Percentiles rank a stretch among this genome's conserved stretches.
phyloP scores from a whole-genome alignment of 2,329 filamentous ascomycete species.

The Zopfia rhizophila region DNA sequence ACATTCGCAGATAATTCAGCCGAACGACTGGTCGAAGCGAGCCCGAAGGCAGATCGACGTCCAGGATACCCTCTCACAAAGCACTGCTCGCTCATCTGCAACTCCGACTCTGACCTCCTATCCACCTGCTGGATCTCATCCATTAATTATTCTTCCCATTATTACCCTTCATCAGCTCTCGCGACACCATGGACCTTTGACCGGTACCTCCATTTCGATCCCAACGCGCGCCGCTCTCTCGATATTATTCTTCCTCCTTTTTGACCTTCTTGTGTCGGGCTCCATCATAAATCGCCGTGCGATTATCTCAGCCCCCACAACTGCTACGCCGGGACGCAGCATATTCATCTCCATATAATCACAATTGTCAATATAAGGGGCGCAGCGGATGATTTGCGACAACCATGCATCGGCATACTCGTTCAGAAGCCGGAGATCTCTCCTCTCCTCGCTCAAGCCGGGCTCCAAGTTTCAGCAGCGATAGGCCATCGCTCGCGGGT shows the following conservation, averaged over 20 bases:
- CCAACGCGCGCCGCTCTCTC: constrained; percentile 3
- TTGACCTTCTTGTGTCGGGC: neutral
- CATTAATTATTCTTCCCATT: neutral
- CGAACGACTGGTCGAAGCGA: constrained; percentile 1
- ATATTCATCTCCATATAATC: constrained; percentile 21
- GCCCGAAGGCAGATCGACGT: constrained; percentile 2
- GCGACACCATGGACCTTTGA: constrained; percentile 6
- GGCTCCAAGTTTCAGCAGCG: constrained; percentile 72
- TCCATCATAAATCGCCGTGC: constrained; percentile 13
- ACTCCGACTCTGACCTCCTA: constrained; percentile 18
- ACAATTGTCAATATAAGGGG: constrained; percentile 20
- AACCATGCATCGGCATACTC: constrained; percentile 48
- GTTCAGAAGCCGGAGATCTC: constrained; percentile 46
- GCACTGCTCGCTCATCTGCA: constrained; percentile 1
- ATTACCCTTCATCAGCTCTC: neutral
- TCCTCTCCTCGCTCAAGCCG: constrained; percentile 50
- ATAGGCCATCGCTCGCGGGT: constrained; percentile 71
- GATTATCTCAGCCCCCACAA: constrained; percentile 8
- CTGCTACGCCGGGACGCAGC: constrained; percentile 31
- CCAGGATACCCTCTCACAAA: no score
- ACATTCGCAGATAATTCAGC: no score
- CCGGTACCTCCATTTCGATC: neutral
- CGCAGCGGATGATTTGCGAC: constrained; percentile 18
- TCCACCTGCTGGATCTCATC: constrained; percentile 10
- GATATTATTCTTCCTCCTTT: neutral